Conservation (phyloP, 208 protist species). For the Trypanosoma scelopori region DNA sequence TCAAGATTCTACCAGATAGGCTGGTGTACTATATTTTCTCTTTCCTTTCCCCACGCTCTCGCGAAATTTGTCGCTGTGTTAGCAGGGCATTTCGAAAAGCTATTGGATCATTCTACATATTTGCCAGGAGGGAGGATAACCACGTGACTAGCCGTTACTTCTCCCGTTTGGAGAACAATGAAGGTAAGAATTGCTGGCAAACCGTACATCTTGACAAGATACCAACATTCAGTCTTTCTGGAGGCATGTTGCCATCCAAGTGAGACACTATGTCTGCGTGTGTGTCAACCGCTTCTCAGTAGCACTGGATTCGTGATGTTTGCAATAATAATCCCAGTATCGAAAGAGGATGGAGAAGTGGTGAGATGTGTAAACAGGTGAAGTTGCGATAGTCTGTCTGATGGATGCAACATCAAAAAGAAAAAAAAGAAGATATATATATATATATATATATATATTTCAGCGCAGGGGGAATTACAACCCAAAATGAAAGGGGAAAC, state of each 20-base stretch:
- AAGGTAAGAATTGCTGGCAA: slow-evolving; percentile 1
- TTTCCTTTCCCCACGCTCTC: slow-evolving; percentile 8
- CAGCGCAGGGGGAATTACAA: too few species aligned
- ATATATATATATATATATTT: too few species aligned
- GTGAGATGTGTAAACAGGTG: neutral
- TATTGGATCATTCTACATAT: slow-evolving; percentile 22
- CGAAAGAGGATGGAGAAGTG: neutral
- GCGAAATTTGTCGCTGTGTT: slow-evolving; percentile 21
- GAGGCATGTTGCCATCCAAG: neutral
- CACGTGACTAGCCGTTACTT: slow-evolving; percentile 15
- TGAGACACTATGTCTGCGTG: neutral
- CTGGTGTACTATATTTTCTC: slow-evolving; percentile 20
- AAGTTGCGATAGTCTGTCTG: neutral
- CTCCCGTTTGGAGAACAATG: slow-evolving; percentile 8
- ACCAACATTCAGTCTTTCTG: neutral
- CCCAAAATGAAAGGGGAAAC: neutral
- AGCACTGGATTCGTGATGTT: neutral
- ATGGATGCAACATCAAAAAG: neutral
- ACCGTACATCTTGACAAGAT: slow-evolving; percentile 12
- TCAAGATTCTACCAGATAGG: slow-evolving; percentile 17
- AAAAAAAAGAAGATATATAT: too few species aligned
- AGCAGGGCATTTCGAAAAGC: slow-evolving; percentile 17
- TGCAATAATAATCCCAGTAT: neutral
- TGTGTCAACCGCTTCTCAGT: neutral
- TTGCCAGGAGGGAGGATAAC: slow-evolving; percentile 25